A percentile compares a stretch with the other conserved stretches of the same genome.
phyloP scores from a whole-genome alignment of 768 basidiomycete species.

The Agrocybe praecox region DNA sequence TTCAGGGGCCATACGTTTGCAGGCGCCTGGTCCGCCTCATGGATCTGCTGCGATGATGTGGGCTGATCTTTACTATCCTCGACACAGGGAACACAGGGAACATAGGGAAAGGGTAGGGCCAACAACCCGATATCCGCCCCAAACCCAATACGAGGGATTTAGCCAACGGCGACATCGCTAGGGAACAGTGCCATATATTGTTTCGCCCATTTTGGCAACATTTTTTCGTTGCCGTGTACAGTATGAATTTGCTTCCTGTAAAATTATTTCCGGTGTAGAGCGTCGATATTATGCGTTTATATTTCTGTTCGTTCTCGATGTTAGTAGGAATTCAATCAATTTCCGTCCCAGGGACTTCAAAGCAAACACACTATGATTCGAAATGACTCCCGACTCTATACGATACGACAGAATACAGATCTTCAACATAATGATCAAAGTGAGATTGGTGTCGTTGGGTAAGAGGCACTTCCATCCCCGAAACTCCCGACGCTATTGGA shows the following conservation, averaged over 20 bases:
- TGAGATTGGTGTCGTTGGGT: no score
- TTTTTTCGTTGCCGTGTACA: neutral
- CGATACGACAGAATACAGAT: no score
- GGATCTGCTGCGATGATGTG: conserved; percentile 4
- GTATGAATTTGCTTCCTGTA: neutral
- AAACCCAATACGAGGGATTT: neutral
- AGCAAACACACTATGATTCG: no score
- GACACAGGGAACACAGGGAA: neutral
- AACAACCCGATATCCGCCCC: neutral
- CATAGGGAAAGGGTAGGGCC: neutral
- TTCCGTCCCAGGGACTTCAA: neutral
- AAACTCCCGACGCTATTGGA: neutral
- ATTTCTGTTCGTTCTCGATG: neutral
- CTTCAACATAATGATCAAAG: no score
- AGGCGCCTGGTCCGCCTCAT: conserved; percentile 1
- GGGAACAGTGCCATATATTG: neutral
- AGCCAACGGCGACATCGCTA: neutral
- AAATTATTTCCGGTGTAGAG: neutral
- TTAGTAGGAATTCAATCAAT: neutral
- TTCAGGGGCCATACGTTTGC: conserved; percentile 1
- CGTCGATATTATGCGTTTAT: neutral
- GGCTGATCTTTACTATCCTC: conserved; percentile 3
- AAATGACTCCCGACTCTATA: no score
- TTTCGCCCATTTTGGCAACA: neutral
- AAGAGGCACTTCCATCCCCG: neutral